Evolutionary conservation across 495 filamentous ascomycete species (phyloP), one percentile per base, ranked within the genome.

Genomic region (Tetracladium marchalianum): DNA sequence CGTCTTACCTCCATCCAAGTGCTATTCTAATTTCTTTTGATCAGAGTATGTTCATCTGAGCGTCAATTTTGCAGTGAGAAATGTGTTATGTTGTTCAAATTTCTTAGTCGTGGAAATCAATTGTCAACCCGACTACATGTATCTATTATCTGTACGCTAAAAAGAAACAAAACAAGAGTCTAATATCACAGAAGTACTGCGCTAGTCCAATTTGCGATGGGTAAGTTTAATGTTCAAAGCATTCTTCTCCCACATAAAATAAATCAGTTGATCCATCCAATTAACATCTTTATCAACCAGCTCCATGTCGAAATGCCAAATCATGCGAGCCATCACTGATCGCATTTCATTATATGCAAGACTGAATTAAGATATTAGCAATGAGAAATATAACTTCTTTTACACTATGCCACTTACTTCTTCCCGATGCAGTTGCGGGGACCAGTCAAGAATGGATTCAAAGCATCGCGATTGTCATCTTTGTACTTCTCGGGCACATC

Each of bases 361-460:
- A 39, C 47, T 50, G 18, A 35, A 35, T 27, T 27, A 3, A 27
- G 7, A 3, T 27, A 7, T 27, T 27, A 27, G 22, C 22, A 3
- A 27, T 7, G 7, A 27, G 22, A 27, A 3, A 27, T 7, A 3
- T 27, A 27, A 3, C 3, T 7, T 27, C 7, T 27, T 27, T 27
- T 7, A 3, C 22, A 7, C 7, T 27, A 27, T 27, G 22, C 16
- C 5, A 67, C 74, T 58, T 56, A 79, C 75, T 72, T 73, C 52
- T 65, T 62, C 22, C 78, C 80, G 22, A 81, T 61, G 46, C 79
- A 84, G 50, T 81, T 77, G 10, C 81, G 61, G 1, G 74, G 68
- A 0, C 81, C 80, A 16, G 71, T 31, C 24, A 67, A 66, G 44
- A 85, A 85, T 0, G 78, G 75, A 51, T 78, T 71, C 35, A 73